Base-by-base conservation (phyloP, 2,329 filamentous ascomycete genomes). In the Plectosphaerella cucumerina region DNA sequence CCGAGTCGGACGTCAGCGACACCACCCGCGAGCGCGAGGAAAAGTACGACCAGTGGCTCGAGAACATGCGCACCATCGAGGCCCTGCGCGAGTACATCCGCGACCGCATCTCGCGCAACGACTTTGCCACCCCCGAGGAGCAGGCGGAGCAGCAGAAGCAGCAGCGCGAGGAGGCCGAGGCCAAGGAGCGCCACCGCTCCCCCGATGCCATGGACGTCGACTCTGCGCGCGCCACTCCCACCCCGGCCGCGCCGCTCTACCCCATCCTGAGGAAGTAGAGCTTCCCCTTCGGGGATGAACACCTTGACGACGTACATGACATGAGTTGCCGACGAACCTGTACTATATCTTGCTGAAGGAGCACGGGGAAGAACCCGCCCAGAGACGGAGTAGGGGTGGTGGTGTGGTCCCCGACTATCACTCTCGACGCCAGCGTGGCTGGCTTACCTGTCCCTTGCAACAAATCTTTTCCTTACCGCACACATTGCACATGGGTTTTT, bases 41-140 rank as follows among this genome's bases (percentile, higher is more conserved):
- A 63, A 76, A 76, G 49, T 83, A 86, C 62, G 83, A 86, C 60
- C 72, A 75, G 50, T 86, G 83, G 83, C 68, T 86, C 12, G 81
- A 85, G 66, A 84, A 86, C 61, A 80, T 86, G 63, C 81, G 83
- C 34, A 75, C 80, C 48, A 83, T 86, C 48, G 84, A 86, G 68
- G 77, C 72, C 42, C 74, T 87, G 35, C 74, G 82, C 37, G 76
- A 79, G 55, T 80, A 81, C 54, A 73, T 87, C 49, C 74, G 73
- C 44, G 70, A 78, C 11, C 77, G 82, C 31, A 72, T 86, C n/a
- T 72, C 81, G 50, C 73, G 73, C 33, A 72, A 72, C 57, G 78
- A 85, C 50, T 86, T 78, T 57, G 71, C 46, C 52, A 70, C 15
- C 69, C 70, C 44, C 50, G 58, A n/a, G 35, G 10, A 31, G 26